Conservation (phyloP, 2,329 filamentous ascomycete species). For the Microcyclosporella mali region DNA sequence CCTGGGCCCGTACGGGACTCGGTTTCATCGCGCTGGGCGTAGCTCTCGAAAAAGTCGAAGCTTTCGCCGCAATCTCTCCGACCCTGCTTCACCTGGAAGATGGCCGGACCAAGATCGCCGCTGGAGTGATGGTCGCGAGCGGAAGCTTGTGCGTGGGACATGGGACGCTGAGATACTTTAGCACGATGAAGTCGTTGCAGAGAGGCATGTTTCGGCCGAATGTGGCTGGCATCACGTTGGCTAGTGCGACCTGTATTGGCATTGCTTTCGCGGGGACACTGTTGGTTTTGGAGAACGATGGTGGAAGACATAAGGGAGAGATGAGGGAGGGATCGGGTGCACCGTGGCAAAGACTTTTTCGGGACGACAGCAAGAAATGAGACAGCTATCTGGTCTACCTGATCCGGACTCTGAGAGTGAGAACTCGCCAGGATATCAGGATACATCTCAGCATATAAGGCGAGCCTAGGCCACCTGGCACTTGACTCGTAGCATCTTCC, state of each 20-base stretch:
- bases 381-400: too few relatives aligned
- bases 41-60: slow-evolving; percentile 46
- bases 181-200: slow-evolving; percentile 38
- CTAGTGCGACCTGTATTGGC: slow-evolving; percentile 27
- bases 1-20: slow-evolving; percentile 48
- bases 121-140: slow-evolving; percentile 38
- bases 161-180: slow-evolving; percentile 45
- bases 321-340: not conserved
- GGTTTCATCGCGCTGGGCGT: slow-evolving; percentile 49
- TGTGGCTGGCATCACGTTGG: slow-evolving; percentile 24
- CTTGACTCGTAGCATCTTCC: too few relatives aligned
- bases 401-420: too few relatives aligned
- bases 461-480: too few relatives aligned
- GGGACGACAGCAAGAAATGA: too few relatives aligned
- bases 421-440: too few relatives aligned
- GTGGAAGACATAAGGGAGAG: slow-evolving; percentile 7
- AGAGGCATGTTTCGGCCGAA: slow-evolving; percentile 39
- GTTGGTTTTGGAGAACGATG: slow-evolving; percentile 27
- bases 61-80: slow-evolving; percentile 26
- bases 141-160: slow-evolving; percentile 44
- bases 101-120: slow-evolving; percentile 27
- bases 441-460: too few relatives aligned
- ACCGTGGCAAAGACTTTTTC: too few relatives aligned
- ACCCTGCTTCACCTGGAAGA: slow-evolving; percentile 28
- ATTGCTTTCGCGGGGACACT: slow-evolving; percentile 27